Evolutionary conservation across 441 rosid genomes (phyloP).

Genomic region (Omphalea diandra): DNA sequence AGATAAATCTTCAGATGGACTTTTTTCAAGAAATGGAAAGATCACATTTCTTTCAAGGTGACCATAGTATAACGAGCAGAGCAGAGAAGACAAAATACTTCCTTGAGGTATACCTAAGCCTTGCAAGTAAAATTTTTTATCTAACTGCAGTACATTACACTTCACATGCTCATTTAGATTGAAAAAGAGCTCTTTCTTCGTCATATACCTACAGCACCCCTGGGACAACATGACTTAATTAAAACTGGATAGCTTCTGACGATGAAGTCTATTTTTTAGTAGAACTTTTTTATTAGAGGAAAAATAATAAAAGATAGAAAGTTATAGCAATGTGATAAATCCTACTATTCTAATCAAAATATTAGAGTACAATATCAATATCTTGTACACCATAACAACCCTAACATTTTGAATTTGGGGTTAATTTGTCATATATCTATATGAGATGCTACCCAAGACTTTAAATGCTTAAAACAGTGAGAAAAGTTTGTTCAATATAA

Average conservation of each 20-base stretch:
- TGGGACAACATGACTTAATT: constrained; percentile 26
- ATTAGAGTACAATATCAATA: not conserved
- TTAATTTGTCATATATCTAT: not conserved
- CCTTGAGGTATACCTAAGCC: constrained; percentile 85
- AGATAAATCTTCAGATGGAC: constrained; percentile 29
- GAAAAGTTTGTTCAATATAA: too few species aligned
- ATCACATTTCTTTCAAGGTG: constrained; percentile 71
- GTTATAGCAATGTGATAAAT: too few species aligned
- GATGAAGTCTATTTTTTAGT: not conserved
- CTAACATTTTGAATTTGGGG: not conserved
- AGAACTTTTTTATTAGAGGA: not conserved
- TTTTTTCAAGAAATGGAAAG: constrained; percentile 60
- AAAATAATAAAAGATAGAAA: not conserved
- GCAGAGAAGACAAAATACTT: constrained; percentile 67
- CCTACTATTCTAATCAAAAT: too few species aligned
- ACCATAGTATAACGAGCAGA: constrained; percentile 88
- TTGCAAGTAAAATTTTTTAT: constrained; percentile 59
- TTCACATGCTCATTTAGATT: constrained; percentile 58
- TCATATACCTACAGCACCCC: constrained; percentile 41
- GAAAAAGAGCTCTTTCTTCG: constrained; percentile 41
- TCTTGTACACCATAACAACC: not conserved
- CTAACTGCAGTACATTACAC: constrained; percentile 55
- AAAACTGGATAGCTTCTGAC: not conserved
- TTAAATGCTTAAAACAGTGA: too few species aligned
- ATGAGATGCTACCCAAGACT: not conserved